Base-by-base conservation (phyloP, 2,329 filamentous ascomycete species). In the Penicillium olsonii region DNA sequence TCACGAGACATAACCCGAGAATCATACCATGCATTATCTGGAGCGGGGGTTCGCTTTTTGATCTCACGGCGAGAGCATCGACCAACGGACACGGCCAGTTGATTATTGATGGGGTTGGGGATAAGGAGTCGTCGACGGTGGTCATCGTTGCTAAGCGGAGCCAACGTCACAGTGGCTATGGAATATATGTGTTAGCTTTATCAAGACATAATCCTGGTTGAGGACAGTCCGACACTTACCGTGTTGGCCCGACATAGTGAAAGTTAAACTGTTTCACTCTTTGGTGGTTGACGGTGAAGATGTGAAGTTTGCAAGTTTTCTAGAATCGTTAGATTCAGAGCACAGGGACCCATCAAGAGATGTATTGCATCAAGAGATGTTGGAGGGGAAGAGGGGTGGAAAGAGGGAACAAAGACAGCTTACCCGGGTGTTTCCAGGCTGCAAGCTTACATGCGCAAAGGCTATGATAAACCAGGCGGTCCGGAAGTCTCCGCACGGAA, bases 1-100 rank as follows among this genome's bases (percentile, higher is more conserved):
- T 69, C 66, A 35, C 75, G 68, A 20, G 75, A 78, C 67, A 78
- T 74, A 10, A 78, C 75, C 42, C 72, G 68, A 41, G 74, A 76
- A 19, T 76, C 71, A 53, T 76, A 77, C 61, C 69, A 72, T 26
- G 63, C 71, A 64, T 78, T 78, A 34, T 71, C 45, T n/a, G 44
- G 33, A 17, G 58, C 55, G 6, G 74, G 70, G 4, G 57, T 38
- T 2, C 75, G 64, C 37, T 68, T 64, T 50, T 71, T 72, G 1
- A 48, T 44, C 24, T 67, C 67, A 15, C 66, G 70, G 40, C 69
- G 73, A 4, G 74, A 76, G 6, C 73, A 64, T 48, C 75, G 68
- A 24, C 75, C 75, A 45, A 78, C 67, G 14, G 64, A 54, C 39
- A 71, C 48, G 14, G 48, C 33, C 37, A 66, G 65, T 31, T 58